A percentile compares a stretch with the other conserved stretches of the same genome.
phyloP scores from a whole-genome alignment of 225 moss, liverwort and hornwort genomes.

The Sphagnum contortum region DNA sequence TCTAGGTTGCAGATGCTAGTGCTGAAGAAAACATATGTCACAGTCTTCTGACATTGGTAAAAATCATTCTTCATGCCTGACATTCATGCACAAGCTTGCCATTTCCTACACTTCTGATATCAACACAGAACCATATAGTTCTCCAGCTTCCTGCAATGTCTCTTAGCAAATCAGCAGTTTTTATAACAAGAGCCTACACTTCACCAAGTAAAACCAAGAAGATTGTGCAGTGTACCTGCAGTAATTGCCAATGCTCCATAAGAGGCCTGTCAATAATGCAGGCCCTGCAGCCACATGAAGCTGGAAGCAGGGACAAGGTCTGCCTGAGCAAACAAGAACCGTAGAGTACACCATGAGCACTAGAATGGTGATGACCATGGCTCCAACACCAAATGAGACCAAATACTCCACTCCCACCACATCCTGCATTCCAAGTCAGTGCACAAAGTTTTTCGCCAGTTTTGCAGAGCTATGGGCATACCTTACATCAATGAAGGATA shows the following conservation, averaged over 20 bases:
- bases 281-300: constrained; percentile 18
- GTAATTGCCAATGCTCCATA: constrained; percentile 43
- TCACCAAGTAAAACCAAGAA: background rate
- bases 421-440: constrained; percentile 16
- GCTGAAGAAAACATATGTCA: too few relatives aligned
- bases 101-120: too few relatives aligned
- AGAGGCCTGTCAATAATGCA: constrained; percentile 24
- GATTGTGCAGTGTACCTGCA: constrained; percentile 20
- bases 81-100: too few relatives aligned
- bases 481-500: background rate
- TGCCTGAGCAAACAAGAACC: constrained; percentile 9
- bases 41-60: too few relatives aligned
- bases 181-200: too few relatives aligned
- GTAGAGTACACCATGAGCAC: constrained; percentile 19
- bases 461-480: background rate
- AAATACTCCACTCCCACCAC: constrained; percentile 39
- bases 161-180: too few relatives aligned
- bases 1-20: too few relatives aligned
- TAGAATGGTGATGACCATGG: constrained; percentile 17
- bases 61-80: too few relatives aligned
- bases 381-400: constrained; percentile 34
- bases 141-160: too few relatives aligned
- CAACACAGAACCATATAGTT: too few relatives aligned
- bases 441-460: background rate
- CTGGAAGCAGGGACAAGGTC: constrained; percentile 28